These are phyloP conservation scores for Saksenaea oblongispora DNA, from an alignment of 371 early-diverging fungal genomes.

Conservation along the genomic window DNA sequence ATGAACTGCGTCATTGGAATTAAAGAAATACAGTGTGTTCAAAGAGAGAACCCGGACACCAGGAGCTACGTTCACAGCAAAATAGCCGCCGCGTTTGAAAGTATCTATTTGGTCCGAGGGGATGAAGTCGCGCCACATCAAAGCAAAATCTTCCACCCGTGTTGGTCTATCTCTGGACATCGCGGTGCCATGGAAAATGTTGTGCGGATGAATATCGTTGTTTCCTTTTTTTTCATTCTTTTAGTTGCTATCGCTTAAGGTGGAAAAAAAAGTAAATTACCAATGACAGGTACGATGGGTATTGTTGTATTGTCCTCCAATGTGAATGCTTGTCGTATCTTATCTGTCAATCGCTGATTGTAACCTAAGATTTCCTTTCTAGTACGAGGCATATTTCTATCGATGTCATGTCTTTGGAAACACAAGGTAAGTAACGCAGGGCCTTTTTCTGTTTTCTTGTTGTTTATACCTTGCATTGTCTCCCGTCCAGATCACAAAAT, in stretches of 20 bases:
- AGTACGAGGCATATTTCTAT: conserved; percentile 57
- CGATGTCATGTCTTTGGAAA: conserved; percentile 64
- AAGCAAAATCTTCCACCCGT: neutral
- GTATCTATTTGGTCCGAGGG: conserved; percentile 55
- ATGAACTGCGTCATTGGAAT: conserved; percentile 63
- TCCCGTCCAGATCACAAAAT: conserved; percentile 82
- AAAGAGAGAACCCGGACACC: conserved; percentile 55
- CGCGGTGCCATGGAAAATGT: conserved; percentile 52
- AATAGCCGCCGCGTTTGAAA: conserved; percentile 72
- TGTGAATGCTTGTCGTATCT: conserved; percentile 17
- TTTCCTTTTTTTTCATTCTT: conserved; percentile 50
- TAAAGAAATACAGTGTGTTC: conserved; percentile 72
- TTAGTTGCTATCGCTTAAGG: neutral
- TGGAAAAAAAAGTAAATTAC: conserved; percentile 8
- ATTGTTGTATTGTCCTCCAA: conserved; percentile 14
- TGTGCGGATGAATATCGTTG: conserved; percentile 80
- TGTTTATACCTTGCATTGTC: conserved; percentile 63
- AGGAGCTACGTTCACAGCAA: conserved; percentile 55
- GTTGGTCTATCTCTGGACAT: conserved; percentile 31
- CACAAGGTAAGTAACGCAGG: neutral
- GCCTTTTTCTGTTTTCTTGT: no score
- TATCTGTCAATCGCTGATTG: conserved; percentile 34
- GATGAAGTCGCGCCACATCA: conserved; percentile 59
- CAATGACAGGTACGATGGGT: conserved; percentile 56
- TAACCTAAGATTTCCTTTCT: conserved; percentile 53